A percentile compares a stretch with the other conserved stretches of the same genome.
Evolutionary conservation across 495 filamentous ascomycete genomes (phyloP).

Genomic region (Rhypophila decipiens): DNA sequence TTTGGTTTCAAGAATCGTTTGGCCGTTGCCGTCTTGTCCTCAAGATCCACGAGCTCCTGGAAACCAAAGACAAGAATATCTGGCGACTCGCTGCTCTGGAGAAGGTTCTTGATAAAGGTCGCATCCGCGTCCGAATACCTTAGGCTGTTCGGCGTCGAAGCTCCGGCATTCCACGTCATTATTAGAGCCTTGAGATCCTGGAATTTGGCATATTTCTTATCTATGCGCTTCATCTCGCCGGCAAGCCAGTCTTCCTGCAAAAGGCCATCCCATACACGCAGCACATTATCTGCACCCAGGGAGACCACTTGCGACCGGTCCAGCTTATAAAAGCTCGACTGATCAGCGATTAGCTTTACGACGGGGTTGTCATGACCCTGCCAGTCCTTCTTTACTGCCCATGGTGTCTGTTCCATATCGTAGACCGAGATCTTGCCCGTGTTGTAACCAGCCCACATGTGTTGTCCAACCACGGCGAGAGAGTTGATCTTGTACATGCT

Average conservation of each 20-base stretch:
- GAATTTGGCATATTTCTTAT: slow-evolving; percentile 77
- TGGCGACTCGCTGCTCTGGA: slow-evolving; percentile 64
- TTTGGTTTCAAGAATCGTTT: slow-evolving; percentile 69
- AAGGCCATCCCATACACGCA: slow-evolving; percentile 90
- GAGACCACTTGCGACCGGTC: slow-evolving; percentile 84
- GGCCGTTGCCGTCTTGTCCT: slow-evolving; percentile 95
- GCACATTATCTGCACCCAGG: slow-evolving; percentile 76
- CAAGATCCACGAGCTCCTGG: slow-evolving; percentile 92
- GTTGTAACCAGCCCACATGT: slow-evolving; percentile 92
- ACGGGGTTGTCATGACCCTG: slow-evolving; percentile 80
- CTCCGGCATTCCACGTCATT: slow-evolving; percentile 95
- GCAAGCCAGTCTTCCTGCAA: slow-evolving; percentile 92
- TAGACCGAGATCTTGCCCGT: slow-evolving; percentile 95
- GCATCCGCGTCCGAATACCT: slow-evolving; percentile 59
- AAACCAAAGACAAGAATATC: slow-evolving; percentile 96
- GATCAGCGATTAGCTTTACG: slow-evolving; percentile 67
- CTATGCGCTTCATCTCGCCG: slow-evolving; percentile 73
- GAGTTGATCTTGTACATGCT: slow-evolving; percentile 95
- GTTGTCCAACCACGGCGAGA: slow-evolving; percentile 71
- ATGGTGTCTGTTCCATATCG: slow-evolving; percentile 73
- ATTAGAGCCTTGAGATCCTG: slow-evolving; percentile 70
- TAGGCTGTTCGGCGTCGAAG: slow-evolving; percentile 76
- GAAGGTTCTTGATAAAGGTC: slow-evolving; percentile 68
- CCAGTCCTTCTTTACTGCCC: slow-evolving; percentile 92
- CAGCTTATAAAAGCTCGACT: slow-evolving; percentile 77